phyloP scores from a whole-genome alignment of 352 stramenopile species.

The Globisporangium cystogenes region DNA sequence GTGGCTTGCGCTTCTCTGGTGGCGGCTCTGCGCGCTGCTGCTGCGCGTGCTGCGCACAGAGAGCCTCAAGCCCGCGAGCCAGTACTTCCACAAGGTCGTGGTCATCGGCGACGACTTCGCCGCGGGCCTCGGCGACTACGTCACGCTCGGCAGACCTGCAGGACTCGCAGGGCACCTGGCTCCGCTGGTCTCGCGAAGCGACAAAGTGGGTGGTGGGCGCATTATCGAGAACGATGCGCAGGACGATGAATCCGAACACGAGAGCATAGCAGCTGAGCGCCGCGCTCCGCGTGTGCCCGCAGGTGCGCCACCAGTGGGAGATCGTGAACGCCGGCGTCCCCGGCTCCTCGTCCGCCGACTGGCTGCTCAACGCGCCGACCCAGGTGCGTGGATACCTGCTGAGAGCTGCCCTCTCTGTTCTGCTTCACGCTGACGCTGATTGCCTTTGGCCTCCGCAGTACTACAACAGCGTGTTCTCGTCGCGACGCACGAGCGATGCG shows the following conservation, averaged over 20 bases:
- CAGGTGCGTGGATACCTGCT: conserved; percentile 37
- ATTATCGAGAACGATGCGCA: too few species aligned
- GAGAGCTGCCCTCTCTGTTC: neutral
- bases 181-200: conserved; percentile 30
- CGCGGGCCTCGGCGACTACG: conserved; percentile 69
- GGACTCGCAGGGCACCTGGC: conserved; percentile 58
- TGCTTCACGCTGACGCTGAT: too few species aligned
- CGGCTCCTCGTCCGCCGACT: conserved; percentile 53
- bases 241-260: too few species aligned
- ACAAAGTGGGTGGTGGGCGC: too few species aligned
- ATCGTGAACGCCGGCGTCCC: conserved; percentile 75
- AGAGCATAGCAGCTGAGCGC: too few species aligned
- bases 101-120: conserved; percentile 85
- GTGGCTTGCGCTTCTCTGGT: conserved; percentile 63
- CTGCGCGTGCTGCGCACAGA: conserved; percentile 32
- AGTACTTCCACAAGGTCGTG: conserved; percentile 83
- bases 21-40: conserved; percentile 53
- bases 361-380: conserved; percentile 51
- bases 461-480: conserved; percentile 66
- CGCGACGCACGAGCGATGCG: conserved; percentile 45
- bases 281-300: too few species aligned
- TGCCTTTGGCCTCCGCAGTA: conserved; percentile 21
- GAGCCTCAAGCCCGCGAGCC: conserved; percentile 37
- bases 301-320: conserved; percentile 74
- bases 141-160: conserved; percentile 43